phyloP scores from a whole-genome alignment of 768 basidiomycete species.

The Phlegmacium glaucopus region DNA sequence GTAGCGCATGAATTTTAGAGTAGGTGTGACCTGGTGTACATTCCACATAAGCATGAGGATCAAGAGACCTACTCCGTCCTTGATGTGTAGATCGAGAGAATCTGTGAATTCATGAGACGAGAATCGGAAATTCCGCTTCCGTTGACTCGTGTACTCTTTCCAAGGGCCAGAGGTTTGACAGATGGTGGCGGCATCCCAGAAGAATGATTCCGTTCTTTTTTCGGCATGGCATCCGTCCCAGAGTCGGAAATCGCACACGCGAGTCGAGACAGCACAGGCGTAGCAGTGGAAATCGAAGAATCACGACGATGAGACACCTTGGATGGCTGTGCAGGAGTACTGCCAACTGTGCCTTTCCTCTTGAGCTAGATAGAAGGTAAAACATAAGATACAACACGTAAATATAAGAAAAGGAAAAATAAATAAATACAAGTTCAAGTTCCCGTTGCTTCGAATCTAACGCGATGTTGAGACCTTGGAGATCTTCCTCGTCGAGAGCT shows the following conservation, averaged over 20 bases:
- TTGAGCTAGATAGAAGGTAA: conserved; percentile 46
- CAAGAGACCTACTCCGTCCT: no score
- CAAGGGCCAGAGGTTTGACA: conserved; percentile 38
- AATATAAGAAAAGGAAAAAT: not conserved
- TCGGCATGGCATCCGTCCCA: conserved; percentile 32
- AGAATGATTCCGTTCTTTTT: conserved; percentile 35
- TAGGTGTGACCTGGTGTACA: no score
- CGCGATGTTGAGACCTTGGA: conserved; percentile 84
- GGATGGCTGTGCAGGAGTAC: conserved; percentile 49
- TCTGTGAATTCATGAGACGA: no score
- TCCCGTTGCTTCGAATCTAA: conserved; percentile 95
- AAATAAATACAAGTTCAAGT: conserved; percentile 74
- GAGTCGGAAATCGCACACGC: conserved; percentile 54
- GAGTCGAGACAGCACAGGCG: conserved; percentile 43
- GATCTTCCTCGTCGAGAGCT: conserved; percentile 74
- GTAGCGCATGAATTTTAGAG: no score
- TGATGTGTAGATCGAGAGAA: no score
- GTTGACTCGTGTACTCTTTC: conserved; percentile 50
- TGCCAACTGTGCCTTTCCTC: conserved; percentile 55
- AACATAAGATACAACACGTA: conserved; percentile 2
- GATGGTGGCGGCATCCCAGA: conserved; percentile 28
- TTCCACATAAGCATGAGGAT: no score
- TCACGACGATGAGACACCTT: conserved; percentile 46
- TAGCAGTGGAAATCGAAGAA: conserved; percentile 55
- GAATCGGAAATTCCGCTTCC: conserved; percentile 19